Evolutionary conservation across 2,329 filamentous ascomycete genomes (phyloP).

Genomic region (Aspergillus versicolor): DNA sequence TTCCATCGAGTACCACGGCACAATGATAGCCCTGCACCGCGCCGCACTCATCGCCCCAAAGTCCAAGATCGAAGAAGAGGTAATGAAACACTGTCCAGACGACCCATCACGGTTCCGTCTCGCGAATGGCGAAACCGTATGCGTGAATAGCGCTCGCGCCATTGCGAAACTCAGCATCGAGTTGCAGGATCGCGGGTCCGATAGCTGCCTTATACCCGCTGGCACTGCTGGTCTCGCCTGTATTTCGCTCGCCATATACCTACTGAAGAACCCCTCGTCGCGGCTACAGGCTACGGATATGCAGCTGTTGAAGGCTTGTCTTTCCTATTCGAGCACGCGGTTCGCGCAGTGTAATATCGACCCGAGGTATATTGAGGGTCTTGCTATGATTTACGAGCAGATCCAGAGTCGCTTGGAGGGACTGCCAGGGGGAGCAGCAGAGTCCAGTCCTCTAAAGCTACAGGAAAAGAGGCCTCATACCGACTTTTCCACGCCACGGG

Average conservation of each 20-base stretch:
- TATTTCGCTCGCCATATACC: slow-evolving; percentile 13
- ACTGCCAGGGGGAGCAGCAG: fast-evolving
- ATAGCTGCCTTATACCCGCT: slow-evolving; percentile 10
- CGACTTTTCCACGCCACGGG: fast-evolving
- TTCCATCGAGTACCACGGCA: slow-evolving; percentile 15
- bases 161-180: slow-evolving; percentile 18
- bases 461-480: too few species aligned
- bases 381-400: slow-evolving; percentile 14
- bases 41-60: slow-evolving; percentile 15
- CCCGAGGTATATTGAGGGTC: slow-evolving; percentile 9
- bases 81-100: slow-evolving; percentile 6
- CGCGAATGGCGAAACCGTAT: slow-evolving; percentile 12
- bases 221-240: slow-evolving; percentile 8
- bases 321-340: slow-evolving; percentile 5
- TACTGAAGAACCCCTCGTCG: slow-evolving; percentile 14
- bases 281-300: slow-evolving; percentile 11
- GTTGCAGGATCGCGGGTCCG: slow-evolving; percentile 2
- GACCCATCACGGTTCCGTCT: slow-evolving; percentile 13
- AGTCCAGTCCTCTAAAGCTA: too few species aligned
- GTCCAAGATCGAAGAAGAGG: slow-evolving; percentile 11
- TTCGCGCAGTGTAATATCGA: slow-evolving; percentile 7
- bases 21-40: slow-evolving; percentile 16
- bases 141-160: slow-evolving; percentile 14
- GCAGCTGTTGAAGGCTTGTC: slow-evolving; percentile 15
- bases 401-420: neutral